These are phyloP conservation scores for Leccinum barrowsii DNA, from an alignment of 768 basidiomycete species.

Conservation along the genomic window DNA sequence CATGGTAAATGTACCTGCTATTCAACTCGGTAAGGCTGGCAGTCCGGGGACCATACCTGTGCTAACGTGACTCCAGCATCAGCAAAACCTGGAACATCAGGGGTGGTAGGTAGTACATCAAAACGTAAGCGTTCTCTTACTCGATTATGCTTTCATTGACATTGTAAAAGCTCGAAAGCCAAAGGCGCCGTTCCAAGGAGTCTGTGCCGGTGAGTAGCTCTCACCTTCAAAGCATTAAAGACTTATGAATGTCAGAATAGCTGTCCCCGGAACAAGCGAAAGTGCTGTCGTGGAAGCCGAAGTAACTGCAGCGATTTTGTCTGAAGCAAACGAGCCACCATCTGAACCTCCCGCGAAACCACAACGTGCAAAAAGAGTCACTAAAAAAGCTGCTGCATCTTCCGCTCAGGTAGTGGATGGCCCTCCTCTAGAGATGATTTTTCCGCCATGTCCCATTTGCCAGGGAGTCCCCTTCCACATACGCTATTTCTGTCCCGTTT, in stretches of 20 bases:
- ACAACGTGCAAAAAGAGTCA: constrained; percentile 8
- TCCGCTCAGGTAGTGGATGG: neutral
- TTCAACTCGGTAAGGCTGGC: constrained; percentile 11
- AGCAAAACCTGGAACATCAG: neutral
- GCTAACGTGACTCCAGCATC: constrained; percentile 3
- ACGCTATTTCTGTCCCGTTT: constrained; percentile 47
- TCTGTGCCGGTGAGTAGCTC: constrained; percentile 17
- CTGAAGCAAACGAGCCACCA: constrained; percentile 3
- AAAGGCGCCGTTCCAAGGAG: neutral
- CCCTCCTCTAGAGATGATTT: neutral
- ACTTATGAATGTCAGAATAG: constrained; percentile 25
- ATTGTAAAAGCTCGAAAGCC: constrained; percentile 3
- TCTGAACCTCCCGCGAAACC: constrained; percentile 7
- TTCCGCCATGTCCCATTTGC: constrained; percentile 44
- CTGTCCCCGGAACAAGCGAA: constrained; percentile 13
- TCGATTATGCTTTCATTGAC: constrained; percentile 3
- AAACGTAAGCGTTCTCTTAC: constrained; percentile 8
- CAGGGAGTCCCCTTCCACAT: constrained; percentile 41
- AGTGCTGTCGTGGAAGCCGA: constrained; percentile 15
- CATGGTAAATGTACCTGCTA: neutral
- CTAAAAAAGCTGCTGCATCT: constrained; percentile 3
- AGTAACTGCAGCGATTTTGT: constrained; percentile 19
- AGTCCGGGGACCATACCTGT: neutral
- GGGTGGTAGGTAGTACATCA: neutral
- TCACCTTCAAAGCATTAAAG: constrained; percentile 4